These are phyloP conservation scores for Anethum foeniculum DNA, from an alignment of 140 eudicot genomes.

Conservation along the genomic window DNA sequence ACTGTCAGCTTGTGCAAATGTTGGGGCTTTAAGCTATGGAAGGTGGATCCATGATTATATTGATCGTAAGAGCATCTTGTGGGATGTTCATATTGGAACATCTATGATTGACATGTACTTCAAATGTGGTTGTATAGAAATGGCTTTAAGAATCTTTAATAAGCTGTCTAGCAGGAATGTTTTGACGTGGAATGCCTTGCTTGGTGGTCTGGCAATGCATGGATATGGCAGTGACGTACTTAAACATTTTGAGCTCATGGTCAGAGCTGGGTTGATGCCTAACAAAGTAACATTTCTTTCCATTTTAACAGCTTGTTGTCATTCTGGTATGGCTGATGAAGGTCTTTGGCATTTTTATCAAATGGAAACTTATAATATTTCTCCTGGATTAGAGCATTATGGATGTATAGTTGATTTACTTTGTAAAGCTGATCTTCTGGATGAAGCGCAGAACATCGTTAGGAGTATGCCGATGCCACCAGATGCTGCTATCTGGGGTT, in stretches of 20 bases:
- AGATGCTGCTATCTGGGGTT: constrained; percentile 13
- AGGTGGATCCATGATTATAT: constrained; percentile 19
- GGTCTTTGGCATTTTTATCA: constrained; percentile 8
- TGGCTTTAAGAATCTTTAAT: constrained; percentile 8
- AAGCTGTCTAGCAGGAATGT: constrained; percentile 2
- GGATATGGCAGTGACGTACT: constrained; percentile 9
- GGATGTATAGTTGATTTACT: constrained; percentile 17
- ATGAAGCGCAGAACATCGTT: constrained; percentile 17
- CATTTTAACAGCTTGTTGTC: constrained; percentile 19
- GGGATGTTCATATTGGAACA: constrained; percentile 18
- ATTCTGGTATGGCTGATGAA: constrained; percentile 18
- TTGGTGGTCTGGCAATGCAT: constrained; percentile 15
- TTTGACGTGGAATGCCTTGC: constrained; percentile 15
- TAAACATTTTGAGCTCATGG: constrained; percentile 10
- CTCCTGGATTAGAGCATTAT: constrained; percentile 16
- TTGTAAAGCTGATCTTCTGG: constrained; percentile 18
- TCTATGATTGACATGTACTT: constrained; percentile 17
- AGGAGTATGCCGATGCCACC: constrained; percentile 20
- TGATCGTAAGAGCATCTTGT: constrained; percentile 11
- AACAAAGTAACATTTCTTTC: constrained; percentile 20
- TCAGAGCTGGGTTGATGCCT: constrained; percentile 14
- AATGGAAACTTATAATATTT: constrained; percentile 6
- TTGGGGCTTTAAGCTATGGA: constrained; percentile 14
- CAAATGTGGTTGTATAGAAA: constrained; percentile 17
- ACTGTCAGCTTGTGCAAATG: constrained; percentile 15